Conservation (phyloP, 2,329 filamentous ascomycete genomes). For the Pseudogymnoascus sp. region DNA sequence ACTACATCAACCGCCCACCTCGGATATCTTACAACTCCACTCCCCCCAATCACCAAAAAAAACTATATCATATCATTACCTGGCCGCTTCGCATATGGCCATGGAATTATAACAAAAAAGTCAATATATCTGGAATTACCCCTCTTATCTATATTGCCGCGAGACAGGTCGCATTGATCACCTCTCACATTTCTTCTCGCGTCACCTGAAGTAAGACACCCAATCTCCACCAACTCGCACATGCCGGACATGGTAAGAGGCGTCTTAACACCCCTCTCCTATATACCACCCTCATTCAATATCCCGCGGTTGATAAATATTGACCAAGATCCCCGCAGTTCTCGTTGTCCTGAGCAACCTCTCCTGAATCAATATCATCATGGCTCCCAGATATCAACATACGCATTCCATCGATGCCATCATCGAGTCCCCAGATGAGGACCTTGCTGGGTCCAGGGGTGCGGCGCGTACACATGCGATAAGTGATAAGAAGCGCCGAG, state of each 20-base stretch:
- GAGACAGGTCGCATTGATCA: neutral
- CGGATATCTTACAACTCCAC: neutral
- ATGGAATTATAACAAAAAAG: neutral
- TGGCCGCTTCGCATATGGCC: neutral
- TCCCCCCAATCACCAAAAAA: neutral
- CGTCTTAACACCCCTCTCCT: neutral
- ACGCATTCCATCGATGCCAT: neutral
- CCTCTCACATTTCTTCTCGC: neutral
- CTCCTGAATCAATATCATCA: neutral
- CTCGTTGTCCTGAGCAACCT: neutral
- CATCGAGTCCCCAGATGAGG: neutral
- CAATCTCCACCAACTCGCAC: neutral
- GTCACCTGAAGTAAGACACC: neutral
- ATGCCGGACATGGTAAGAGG: slow-evolving; percentile 1
- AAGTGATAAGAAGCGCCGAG: slow-evolving; percentile 4
- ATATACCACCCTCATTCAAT: neutral
- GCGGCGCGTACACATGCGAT: neutral
- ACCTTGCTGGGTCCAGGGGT: neutral
- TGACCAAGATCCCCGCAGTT: neutral
- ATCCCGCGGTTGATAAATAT: neutral
- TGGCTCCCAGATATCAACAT: neutral
- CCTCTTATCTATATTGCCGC: neutral
- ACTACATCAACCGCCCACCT: neutral
- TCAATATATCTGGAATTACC: neutral
- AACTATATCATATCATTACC: neutral